Percentiles rank a stretch among this genome's conserved stretches.
Evolutionary conservation across 768 basidiomycete genomes (phyloP).

Genomic region (Collybia nuda): DNA sequence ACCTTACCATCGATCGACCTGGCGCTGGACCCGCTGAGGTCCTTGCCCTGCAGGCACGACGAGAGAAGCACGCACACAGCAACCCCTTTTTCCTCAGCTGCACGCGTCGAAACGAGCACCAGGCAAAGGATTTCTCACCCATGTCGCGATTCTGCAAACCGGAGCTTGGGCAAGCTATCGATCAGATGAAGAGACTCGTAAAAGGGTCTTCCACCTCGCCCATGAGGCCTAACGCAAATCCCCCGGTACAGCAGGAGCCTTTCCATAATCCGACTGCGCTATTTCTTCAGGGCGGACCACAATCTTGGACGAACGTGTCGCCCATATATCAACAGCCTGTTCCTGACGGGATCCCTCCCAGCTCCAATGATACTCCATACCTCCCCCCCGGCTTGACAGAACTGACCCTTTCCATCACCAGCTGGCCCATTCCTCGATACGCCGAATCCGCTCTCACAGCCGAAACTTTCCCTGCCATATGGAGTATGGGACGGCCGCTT

Average conservation of each 20-base stretch:
- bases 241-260: not conserved
- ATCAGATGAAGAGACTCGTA: conserved; percentile 65
- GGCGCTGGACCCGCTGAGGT: conserved; percentile 48
- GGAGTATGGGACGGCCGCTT: conserved; percentile 74
- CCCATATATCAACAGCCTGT: not conserved
- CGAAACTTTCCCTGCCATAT: conserved; percentile 63
- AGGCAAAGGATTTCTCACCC: conserved; percentile 67
- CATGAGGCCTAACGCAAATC: not conserved
- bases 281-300: too few species aligned
- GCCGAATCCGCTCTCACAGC: conserved; percentile 51
- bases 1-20: conserved; percentile 55
- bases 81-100: conserved; percentile 79
- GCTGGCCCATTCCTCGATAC: conserved; percentile 45
- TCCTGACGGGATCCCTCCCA: conserved; percentile 1
- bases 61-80: conserved; percentile 60
- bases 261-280: too few species aligned
- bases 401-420: conserved; percentile 35
- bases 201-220: conserved; percentile 3
- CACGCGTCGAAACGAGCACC: conserved; percentile 70
- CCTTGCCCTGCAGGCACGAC: conserved; percentile 45
- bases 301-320: too few species aligned
- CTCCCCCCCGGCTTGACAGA: conserved; percentile 17
- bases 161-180: conserved; percentile 66
- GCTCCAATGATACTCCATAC: conserved; percentile 5
- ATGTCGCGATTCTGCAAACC: conserved; percentile 71